A percentile compares a stretch with the other conserved stretches of the same genome.
Evolutionary conservation across 306 rosid genomes (phyloP).

Genomic region (Lablab purpureus): DNA sequence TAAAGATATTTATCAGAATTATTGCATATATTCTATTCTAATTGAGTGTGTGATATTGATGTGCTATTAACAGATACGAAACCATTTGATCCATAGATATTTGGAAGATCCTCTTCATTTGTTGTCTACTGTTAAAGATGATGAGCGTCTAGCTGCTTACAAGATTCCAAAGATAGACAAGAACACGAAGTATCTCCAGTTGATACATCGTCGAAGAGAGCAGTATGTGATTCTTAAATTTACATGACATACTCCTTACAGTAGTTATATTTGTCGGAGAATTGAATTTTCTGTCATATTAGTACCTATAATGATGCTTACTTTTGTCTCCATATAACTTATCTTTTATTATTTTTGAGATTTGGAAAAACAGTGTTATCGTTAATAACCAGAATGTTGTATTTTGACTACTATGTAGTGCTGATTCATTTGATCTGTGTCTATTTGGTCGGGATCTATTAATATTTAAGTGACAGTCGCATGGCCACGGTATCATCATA

Average conservation of each 20-base stretch:
- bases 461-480: background rate
- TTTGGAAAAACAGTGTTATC: constrained; percentile 25
- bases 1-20: constrained; percentile 34
- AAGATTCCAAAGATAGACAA: constrained; percentile 74
- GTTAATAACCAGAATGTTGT: constrained; percentile 5
- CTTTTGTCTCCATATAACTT: constrained; percentile 4
- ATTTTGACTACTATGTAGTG: background rate
- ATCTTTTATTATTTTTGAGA: background rate
- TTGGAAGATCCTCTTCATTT: constrained; percentile 84
- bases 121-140: constrained; percentile 86
- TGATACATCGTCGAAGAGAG: constrained; percentile 82
- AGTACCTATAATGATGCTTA: constrained; percentile 5
- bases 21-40: constrained; percentile 33
- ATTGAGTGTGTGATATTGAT: constrained; percentile 20
- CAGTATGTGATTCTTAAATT: constrained; percentile 63
- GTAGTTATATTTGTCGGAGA: constrained; percentile 24
- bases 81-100: constrained; percentile 80
- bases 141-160: constrained; percentile 87
- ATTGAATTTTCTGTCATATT: constrained; percentile 36
- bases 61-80: constrained; percentile 65
- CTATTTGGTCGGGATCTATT: constrained; percentile 19
- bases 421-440: constrained; percentile 1
- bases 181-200: constrained; percentile 81
- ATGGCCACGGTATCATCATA: constrained; percentile 14
- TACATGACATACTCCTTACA: constrained; percentile 13